Conservation (phyloP, 257 asterid species). For the Mitragyna speciosa region DNA sequence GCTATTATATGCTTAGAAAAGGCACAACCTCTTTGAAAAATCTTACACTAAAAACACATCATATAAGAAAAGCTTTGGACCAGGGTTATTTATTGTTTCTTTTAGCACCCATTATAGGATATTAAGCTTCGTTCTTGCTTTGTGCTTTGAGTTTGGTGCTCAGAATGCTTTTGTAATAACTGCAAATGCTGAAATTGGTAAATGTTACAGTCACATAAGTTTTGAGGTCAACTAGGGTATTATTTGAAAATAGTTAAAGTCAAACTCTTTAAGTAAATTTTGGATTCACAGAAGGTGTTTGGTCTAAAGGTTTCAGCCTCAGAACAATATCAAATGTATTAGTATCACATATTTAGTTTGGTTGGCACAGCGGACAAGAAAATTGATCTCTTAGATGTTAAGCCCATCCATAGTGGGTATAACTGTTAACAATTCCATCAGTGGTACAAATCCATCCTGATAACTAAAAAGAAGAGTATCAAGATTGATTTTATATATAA, state of each 20-base stretch:
- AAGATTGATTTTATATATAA: slow-evolving; percentile 2
- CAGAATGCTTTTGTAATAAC: background rate
- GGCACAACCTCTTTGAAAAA: background rate
- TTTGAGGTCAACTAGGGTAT: background rate
- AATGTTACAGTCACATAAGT: background rate
- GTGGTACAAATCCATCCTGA: slow-evolving; percentile 39
- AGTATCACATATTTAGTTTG: background rate
- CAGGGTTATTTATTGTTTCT: background rate
- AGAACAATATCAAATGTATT: background rate
- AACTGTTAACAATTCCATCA: slow-evolving; percentile 13
- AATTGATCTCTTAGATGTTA: background rate
- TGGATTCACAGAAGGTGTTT: background rate
- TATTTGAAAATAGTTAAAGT: background rate
- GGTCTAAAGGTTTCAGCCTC: background rate
- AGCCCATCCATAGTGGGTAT: slow-evolving; percentile 17
- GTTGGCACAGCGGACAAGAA: background rate
- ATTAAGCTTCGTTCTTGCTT: background rate
- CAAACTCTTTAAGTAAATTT: background rate
- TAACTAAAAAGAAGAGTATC: slow-evolving; percentile 28
- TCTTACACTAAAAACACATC: background rate
- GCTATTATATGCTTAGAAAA: background rate
- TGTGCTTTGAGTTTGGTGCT: background rate
- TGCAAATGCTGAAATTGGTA: background rate
- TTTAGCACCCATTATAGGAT: background rate
- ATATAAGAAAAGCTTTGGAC: background rate